phyloP scores from a whole-genome alignment of 768 basidiomycete species.

The Suillus bovinus region DNA sequence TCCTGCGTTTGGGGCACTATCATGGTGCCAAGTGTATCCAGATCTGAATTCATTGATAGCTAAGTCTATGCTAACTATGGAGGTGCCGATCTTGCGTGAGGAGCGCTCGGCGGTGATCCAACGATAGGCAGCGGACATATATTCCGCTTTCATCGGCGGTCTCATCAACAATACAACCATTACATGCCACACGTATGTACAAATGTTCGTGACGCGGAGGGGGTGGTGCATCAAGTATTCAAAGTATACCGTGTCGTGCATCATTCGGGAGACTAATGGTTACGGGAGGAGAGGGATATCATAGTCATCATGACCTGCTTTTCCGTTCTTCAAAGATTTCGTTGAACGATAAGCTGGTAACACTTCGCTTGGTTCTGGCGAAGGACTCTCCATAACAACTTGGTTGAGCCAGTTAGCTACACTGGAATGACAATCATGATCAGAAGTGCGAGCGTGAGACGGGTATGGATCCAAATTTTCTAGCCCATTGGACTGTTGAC shows the following conservation, averaged over 20 bases:
- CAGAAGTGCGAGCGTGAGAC: neutral
- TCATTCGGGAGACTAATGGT: neutral
- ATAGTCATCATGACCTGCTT: neutral
- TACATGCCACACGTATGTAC: neutral
- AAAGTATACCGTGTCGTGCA: no score
- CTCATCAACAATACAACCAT: neutral
- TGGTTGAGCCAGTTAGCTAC: slow-evolving; percentile 6
- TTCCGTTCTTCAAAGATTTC: slow-evolving; percentile 3
- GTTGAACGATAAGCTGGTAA: slow-evolving; percentile 7
- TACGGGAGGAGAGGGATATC: neutral
- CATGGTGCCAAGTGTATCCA: neutral
- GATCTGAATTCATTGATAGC: neutral
- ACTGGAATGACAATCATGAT: neutral
- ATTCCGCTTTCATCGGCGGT: neutral
- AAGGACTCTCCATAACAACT: neutral
- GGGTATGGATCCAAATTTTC: neutral
- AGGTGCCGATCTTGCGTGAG: neutral
- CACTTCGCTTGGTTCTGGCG: slow-evolving; percentile 1
- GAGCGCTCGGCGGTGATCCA: neutral
- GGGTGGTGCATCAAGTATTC: neutral
- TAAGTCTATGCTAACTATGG: neutral
- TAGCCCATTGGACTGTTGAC: neutral
- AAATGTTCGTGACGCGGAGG: neutral
- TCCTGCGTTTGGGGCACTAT: neutral
- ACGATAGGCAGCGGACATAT: neutral